Conservation (phyloP, 192 early-diverging fungal genomes). For the Coemansia sp. region DNA sequence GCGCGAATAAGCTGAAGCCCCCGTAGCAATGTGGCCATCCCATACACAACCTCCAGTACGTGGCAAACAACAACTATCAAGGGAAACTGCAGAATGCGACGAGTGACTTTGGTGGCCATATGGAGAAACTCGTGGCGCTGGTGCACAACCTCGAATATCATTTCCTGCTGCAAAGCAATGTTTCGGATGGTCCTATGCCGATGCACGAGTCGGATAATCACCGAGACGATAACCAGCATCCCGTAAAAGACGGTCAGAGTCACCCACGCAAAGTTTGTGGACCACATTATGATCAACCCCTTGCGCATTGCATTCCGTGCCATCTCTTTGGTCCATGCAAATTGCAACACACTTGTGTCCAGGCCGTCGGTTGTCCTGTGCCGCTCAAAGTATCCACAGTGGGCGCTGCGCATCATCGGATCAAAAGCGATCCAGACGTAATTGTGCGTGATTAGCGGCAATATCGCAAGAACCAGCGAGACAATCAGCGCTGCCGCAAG, state of each 20-base stretch:
- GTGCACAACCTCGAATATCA: slow-evolving; percentile 24
- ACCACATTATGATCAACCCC: slow-evolving; percentile 48
- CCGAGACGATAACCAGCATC: slow-evolving; percentile 39
- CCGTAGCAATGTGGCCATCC: slow-evolving; percentile 27
- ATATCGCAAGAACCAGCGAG: slow-evolving; percentile 26
- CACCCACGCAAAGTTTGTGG: slow-evolving; percentile 51
- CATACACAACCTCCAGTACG: slow-evolving; percentile 47
- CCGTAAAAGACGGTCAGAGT: slow-evolving; percentile 51
- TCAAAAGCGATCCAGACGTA: slow-evolving; percentile 46
- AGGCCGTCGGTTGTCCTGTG: slow-evolving; percentile 23
- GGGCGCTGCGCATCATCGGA: slow-evolving; percentile 39
- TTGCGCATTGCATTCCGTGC: slow-evolving; percentile 36
- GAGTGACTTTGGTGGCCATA: slow-evolving; percentile 33
- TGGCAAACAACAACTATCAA: slow-evolving; percentile 51
- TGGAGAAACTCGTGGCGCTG: slow-evolving; percentile 36
- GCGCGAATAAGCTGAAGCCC: slow-evolving; percentile 30
- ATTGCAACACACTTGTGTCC: neutral
- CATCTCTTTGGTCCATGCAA: slow-evolving; percentile 27
- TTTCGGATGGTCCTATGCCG: slow-evolving; percentile 22
- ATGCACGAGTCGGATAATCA: slow-evolving; percentile 43
- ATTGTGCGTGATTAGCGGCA: slow-evolving; percentile 42
- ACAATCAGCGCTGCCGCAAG: slow-evolving; percentile 19
- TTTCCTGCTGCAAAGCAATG: slow-evolving; percentile 17
- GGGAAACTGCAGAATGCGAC: slow-evolving; percentile 54
- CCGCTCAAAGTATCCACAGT: slow-evolving; percentile 45